phyloP scores from a whole-genome alignment of 768 basidiomycete genomes.

The Amanita pseudoporphyria region DNA sequence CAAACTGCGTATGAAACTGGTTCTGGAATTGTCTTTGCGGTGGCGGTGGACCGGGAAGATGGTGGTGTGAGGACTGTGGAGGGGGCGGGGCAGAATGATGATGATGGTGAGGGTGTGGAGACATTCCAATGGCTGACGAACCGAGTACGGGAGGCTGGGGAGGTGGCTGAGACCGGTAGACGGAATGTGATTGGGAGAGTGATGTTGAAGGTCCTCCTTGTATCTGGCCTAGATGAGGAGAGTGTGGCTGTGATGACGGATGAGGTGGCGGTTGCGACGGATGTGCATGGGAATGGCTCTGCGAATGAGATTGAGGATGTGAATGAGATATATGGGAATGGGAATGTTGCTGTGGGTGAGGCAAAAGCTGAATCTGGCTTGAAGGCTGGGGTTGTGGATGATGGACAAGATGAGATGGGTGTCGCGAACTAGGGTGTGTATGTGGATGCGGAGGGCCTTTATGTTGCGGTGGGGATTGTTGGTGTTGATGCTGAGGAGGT shows the following conservation, averaged over 20 bases:
- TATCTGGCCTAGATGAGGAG: conserved; percentile 6
- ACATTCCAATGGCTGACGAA: neutral
- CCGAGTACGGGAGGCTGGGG: conserved; percentile 1
- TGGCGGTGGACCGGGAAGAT: conserved; percentile 7
- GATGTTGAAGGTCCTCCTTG: neutral
- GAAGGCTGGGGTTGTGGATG: conserved; percentile 7
- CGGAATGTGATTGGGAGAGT: neutral
- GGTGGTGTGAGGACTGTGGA: conserved; percentile 7
- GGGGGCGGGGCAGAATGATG: conserved; percentile 7
- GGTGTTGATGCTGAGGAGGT: no score
- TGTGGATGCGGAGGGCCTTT: conserved; percentile 1
- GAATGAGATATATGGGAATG: neutral
- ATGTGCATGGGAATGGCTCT: neutral
- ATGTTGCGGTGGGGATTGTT: neutral
- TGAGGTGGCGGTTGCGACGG: conserved; percentile 4
- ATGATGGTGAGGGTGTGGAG: conserved; percentile 5
- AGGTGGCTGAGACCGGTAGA: conserved; percentile 4
- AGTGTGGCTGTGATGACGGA: conserved; percentile 4
- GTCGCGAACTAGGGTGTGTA: neutral
- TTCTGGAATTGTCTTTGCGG: conserved; percentile 18
- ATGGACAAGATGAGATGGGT: conserved; percentile 2
- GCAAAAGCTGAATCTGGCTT: conserved; percentile 5
- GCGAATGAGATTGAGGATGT: conserved; percentile 1
- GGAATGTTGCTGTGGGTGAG: conserved; percentile 4
- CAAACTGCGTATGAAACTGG: conserved; percentile 19